Evolutionary conservation across 768 basidiomycete species (phyloP).

Genomic region (Termitomyces titanicus): DNA sequence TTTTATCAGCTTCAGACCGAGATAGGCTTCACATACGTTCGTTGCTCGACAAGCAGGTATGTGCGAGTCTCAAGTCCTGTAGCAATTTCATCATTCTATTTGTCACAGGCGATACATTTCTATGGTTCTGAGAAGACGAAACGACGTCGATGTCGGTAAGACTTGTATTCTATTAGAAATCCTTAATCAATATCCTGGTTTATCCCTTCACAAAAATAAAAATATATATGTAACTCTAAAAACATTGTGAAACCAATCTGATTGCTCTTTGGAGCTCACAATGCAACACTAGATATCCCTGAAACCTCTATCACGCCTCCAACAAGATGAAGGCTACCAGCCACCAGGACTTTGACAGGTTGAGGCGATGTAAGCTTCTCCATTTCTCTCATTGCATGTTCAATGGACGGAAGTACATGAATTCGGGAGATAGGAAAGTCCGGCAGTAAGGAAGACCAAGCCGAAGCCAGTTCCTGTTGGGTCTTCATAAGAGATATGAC

Average conservation of each 20-base stretch:
- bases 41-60: conserved; percentile 58
- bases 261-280: conserved; percentile 28
- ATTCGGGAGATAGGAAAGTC: conserved; percentile 57
- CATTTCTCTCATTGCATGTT: conserved; percentile 78
- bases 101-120: conserved; percentile 50
- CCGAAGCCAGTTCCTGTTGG: conserved; percentile 71
- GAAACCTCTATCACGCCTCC: conserved; percentile 94
- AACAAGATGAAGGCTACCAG: conserved; percentile 91
- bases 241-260: not conserved
- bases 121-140: conserved; percentile 35
- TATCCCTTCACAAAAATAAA: not conserved
- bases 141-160: conserved; percentile 13
- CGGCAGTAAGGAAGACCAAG: conserved; percentile 68
- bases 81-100: not conserved
- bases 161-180: not conserved
- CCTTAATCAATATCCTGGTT: not conserved
- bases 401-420: conserved; percentile 82
- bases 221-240: not conserved
- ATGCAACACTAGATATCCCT: conserved; percentile 65
- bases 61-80: not conserved
- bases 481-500: conserved; percentile 66
- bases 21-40: conserved; percentile 37
- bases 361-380: conserved; percentile 33
- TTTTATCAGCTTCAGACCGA: conserved; percentile 20
- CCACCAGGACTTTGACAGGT: conserved; percentile 66